These are phyloP conservation scores for Articulospora tetracladia DNA, from an alignment of 495 filamentous ascomycete species.

Conservation along the genomic window DNA sequence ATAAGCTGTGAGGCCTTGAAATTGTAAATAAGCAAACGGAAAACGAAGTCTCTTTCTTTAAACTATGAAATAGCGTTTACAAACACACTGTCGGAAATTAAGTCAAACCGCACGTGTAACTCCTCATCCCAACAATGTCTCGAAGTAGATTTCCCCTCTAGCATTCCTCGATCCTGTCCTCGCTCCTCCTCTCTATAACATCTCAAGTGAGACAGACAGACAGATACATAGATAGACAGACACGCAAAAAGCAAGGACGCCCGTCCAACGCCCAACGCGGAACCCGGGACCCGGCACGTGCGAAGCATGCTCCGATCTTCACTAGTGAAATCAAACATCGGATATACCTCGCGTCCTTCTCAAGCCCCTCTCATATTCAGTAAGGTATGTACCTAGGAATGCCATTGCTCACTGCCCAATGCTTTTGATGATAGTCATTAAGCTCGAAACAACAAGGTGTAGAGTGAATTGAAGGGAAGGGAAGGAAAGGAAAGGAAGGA, in stretches of 20 bases:
- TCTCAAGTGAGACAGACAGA: background rate
- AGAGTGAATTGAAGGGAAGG: no score
- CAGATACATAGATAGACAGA: background rate
- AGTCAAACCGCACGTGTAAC: background rate
- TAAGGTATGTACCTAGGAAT: conserved; percentile 67
- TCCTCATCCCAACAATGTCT: conserved; percentile 9
- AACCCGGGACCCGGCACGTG: background rate
- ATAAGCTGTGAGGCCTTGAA: conserved; percentile 8
- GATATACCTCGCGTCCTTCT: conserved; percentile 63
- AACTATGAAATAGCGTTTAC: background rate
- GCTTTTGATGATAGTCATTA: conserved; percentile 36
- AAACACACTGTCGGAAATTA: background rate
- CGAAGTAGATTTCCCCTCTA: background rate
- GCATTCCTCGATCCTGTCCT: background rate
- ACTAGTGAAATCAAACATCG: conserved; percentile 48
- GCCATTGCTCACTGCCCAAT: conserved; percentile 53
- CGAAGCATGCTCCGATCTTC: conserved; percentile 32
- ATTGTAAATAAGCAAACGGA: background rate
- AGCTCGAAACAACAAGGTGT: no score
- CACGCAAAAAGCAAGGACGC: background rate
- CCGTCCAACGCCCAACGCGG: no score
- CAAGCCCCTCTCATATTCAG: conserved; percentile 54
- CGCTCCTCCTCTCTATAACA: no score
- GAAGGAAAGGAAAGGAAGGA: no score
- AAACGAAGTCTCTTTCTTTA: background rate